Conservation (phyloP, 179 eudicot species). For the Gypsophila paniculata region DNA sequence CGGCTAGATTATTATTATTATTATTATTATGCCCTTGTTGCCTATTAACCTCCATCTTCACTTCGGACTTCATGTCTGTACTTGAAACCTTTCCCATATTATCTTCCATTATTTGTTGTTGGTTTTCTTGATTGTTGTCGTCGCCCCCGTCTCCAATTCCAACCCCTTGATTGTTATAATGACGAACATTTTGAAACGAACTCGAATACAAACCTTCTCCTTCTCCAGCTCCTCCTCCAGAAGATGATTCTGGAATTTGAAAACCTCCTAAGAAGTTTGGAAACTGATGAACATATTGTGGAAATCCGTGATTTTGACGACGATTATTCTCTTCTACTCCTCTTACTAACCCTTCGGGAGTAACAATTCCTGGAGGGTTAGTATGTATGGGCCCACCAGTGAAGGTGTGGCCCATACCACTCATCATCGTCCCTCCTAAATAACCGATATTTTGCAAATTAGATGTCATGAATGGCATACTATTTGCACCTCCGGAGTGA, state of each 20-base stretch:
- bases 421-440: constrained; percentile 28
- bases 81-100: constrained; percentile 16
- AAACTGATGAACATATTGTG: constrained; percentile 22
- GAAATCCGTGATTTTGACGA: constrained; percentile 14
- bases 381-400: constrained; percentile 20
- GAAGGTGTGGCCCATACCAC: constrained; percentile 27
- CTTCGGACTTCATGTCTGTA: constrained; percentile 13
- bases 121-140: not conserved
- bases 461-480: constrained; percentile 31
- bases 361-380: constrained; percentile 3
- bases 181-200: constrained; percentile 20
- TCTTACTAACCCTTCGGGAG: constrained; percentile 13
- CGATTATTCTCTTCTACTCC: not conserved
- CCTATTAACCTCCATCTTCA: constrained; percentile 30
- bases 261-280: constrained; percentile 34
- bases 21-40: constrained; percentile 19
- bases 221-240: constrained; percentile 8
- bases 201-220: constrained; percentile 22
- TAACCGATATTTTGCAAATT: constrained; percentile 27
- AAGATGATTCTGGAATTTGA: constrained; percentile 25
- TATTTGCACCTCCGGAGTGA: not conserved
- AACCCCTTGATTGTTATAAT: not conserved
- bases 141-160: constrained; percentile 15
- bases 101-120: not conserved
- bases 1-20: constrained; percentile 17